Percentiles rank a stretch among this genome's conserved stretches.
Conservation (phyloP, 2,329 filamentous ascomycete species). For the Arachnopeziza araneosa region DNA sequence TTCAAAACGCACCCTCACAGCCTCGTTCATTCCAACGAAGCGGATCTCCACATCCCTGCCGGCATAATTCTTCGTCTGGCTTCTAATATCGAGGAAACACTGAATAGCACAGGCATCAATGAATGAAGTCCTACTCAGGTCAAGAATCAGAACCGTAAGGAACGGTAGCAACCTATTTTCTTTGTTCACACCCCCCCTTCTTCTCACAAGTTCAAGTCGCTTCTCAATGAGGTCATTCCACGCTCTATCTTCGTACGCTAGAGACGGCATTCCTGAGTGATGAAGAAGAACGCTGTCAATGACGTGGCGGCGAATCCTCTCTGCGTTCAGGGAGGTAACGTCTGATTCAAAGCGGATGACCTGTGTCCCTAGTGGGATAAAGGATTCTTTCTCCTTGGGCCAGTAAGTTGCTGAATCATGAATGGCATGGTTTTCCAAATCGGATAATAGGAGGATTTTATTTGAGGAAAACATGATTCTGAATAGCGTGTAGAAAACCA, state of each 20-base stretch:
- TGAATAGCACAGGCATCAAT: conserved; percentile 15
- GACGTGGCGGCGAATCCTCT: conserved; percentile 13
- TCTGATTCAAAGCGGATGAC: conserved; percentile 14
- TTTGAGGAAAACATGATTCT: conserved; percentile 16
- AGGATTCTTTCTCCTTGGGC: conserved; percentile 4
- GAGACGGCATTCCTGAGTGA: conserved; percentile 8
- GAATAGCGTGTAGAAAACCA: conserved; percentile 15
- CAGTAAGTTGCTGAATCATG: background rate
- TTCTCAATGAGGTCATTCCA: conserved; percentile 15
- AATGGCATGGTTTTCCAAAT: conserved; percentile 12
- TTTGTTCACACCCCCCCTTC: conserved; percentile 5
- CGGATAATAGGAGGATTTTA: conserved; percentile 3
- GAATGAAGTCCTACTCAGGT: conserved; percentile 14
- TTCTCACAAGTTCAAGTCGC: conserved; percentile 10
- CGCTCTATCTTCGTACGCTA: background rate
- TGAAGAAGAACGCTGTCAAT: conserved; percentile 12
- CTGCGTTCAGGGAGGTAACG: conserved; percentile 16
- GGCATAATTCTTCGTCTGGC: conserved; percentile 14
- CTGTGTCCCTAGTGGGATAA: conserved; percentile 14
- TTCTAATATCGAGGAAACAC: background rate
- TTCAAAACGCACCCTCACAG: conserved; percentile 13
- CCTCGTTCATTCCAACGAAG: conserved; percentile 16
- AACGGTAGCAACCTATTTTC: conserved; percentile 2
- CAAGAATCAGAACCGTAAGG: conserved; percentile 14
- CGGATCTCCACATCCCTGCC: conserved; percentile 15